phyloP scores from a whole-genome alignment of 2,329 filamentous ascomycete species.

The Blastomyces silverae region DNA sequence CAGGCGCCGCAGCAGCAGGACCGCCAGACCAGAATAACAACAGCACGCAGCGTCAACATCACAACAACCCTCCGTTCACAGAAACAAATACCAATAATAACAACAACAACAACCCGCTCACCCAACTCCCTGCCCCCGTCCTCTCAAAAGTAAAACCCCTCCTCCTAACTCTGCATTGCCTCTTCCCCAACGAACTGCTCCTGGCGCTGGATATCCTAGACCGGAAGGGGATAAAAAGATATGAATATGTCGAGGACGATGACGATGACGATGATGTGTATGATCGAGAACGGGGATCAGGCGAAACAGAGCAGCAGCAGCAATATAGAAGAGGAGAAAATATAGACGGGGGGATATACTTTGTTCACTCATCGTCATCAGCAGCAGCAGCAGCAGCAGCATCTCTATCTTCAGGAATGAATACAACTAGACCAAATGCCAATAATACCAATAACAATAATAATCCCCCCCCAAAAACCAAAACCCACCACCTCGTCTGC shows the following conservation, averaged over 20 bases:
- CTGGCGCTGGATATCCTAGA: slow-evolving; percentile 86
- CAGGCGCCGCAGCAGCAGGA: neutral
- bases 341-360: slow-evolving; percentile 44
- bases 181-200: slow-evolving; percentile 74
- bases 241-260: neutral
- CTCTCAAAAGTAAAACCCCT: slow-evolving; percentile 44
- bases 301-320: slow-evolving; percentile 11
- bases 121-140: slow-evolving; percentile 14
- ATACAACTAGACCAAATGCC: slow-evolving; percentile 17
- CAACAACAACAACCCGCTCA: slow-evolving; percentile 15
- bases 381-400: too few species aligned
- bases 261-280: neutral
- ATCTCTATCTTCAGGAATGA: slow-evolving; percentile 25
- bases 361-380: slow-evolving; percentile 53
- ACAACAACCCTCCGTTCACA: neutral
- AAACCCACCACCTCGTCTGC: slow-evolving; percentile 59
- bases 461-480: slow-evolving; percentile 19
- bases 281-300: neutral
- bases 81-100: neutral
- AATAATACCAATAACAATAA: slow-evolving; percentile 18
- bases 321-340: slow-evolving; percentile 13
- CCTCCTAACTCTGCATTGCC: slow-evolving; percentile 73
- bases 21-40: neutral
- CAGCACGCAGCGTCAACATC: neutral
- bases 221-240: slow-evolving; percentile 56